These are phyloP conservation scores for Acanthamoeba sp. DNA, from an alignment of 208 protist species.

Conservation along the genomic window DNA sequence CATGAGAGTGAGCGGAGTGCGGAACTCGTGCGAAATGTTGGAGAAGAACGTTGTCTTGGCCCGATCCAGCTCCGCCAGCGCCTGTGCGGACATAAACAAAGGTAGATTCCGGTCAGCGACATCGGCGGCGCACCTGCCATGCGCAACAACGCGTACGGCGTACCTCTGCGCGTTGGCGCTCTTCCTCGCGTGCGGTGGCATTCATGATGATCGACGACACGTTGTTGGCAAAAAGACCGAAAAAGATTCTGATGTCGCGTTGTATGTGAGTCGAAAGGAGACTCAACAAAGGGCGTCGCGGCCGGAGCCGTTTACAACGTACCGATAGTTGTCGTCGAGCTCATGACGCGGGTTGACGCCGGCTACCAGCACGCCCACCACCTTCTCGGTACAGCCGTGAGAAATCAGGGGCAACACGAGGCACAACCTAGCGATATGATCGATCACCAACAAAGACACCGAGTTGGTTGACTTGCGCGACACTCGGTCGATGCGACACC, in stretches of 20 bases:
- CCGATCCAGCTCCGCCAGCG: slow-evolving; percentile 76
- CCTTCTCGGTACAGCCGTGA: neutral
- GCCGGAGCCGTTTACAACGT: neutral
- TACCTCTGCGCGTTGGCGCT: neutral
- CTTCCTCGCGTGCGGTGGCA: slow-evolving; percentile 36
- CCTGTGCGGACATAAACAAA: neutral
- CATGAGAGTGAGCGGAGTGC: slow-evolving; percentile 78
- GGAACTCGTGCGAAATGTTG: slow-evolving; percentile 79
- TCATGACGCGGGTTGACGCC: slow-evolving; percentile 43
- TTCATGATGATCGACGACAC: neutral
- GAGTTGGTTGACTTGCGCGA: neutral
- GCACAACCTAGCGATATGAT: neutral
- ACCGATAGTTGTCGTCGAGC: slow-evolving; percentile 31
- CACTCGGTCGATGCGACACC: neutral
- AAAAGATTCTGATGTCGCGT: slow-evolving; percentile 1
- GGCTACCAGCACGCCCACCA: slow-evolving; percentile 15
- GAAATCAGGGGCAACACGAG: neutral
- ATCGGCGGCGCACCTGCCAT: too few relatives aligned
- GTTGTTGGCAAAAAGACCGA: slow-evolving; percentile 13
- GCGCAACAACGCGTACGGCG: too few relatives aligned
- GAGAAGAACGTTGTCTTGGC: slow-evolving; percentile 80
- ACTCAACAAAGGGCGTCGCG: neutral
- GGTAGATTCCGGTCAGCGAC: too few relatives aligned
- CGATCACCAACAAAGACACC: neutral
- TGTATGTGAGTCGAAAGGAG: too few relatives aligned